Evolutionary conservation across 768 basidiomycete species (phyloP), one percentile per base, ranked within the genome.

Genomic region (Scleroderma citrinum): DNA sequence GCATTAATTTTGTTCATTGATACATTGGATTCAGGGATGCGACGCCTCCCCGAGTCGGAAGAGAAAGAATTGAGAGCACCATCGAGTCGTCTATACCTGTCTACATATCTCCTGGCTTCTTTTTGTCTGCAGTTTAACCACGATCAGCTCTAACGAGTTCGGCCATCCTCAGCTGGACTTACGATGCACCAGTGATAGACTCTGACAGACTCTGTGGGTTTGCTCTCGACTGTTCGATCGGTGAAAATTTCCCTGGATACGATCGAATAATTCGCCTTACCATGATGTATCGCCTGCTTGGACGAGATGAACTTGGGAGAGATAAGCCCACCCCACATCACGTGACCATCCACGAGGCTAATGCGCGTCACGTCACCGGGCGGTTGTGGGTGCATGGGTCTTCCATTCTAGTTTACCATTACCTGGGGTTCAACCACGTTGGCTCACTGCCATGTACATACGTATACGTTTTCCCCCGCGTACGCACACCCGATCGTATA

Each of bases 51-150:
- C 17, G 48, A 38, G 47, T 85, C 77, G 56, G 76, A 80, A 68
- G 78, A 87, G 63, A 73, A 91, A 1, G 84, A 80, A 62, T 90
- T 84, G 39, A 88, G 68, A 20, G 87, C 87, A n/a, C 72, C 64
- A 47, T 91, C 87, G 37, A 87, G 66, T 32, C 81, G 77, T 56
- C 80, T 82, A 69, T 86, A 73, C 56, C 80, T 82, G 53, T 87
- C 80, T 41, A 90, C 62, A 67, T 78, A 88, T 59, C 78, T 78
- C 56, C 67, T 79, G 11, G 86, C 88, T 51, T 87, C 85, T 47
- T 65, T 71, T 46, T 51, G 26, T 11, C 75, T 75, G 43, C 35
- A 48, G 47, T 20, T 19, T 3, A 38, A 44, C 7, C 38, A 39
- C 30, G 34, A 19, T 23, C 20, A 21, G 52, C 55, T 55, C 47